Evolutionary conservation across 306 rosid species (phyloP).

Genomic region (Dryas alaskensis): DNA sequence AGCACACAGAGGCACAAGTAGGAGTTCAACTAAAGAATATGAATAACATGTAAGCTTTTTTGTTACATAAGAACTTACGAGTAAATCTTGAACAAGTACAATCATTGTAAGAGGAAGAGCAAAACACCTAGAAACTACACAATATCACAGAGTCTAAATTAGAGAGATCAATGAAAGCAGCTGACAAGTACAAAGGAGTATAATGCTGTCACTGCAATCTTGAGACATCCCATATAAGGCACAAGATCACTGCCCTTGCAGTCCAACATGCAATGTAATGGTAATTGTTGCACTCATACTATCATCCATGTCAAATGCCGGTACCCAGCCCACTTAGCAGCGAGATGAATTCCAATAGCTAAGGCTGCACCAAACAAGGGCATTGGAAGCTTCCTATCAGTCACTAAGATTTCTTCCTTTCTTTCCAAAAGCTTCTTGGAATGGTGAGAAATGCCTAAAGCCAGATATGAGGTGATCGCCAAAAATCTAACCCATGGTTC

Average conservation of each 20-base stretch:
- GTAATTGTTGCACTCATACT: constrained; percentile 32
- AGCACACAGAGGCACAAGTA: no score
- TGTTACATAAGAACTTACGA: no score
- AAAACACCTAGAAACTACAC: background rate
- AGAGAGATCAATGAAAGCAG: background rate
- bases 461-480: constrained; percentile 54
- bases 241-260: background rate
- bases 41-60: no score
- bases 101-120: background rate
- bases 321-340: constrained; percentile 91
- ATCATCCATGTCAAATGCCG: constrained; percentile 93
- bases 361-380: constrained; percentile 71
- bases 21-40: no score
- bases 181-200: background rate
- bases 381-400: constrained; percentile 48
- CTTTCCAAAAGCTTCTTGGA: constrained; percentile 44
- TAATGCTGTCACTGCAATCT: background rate
- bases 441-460: constrained; percentile 57
- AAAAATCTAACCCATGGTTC: constrained; percentile 87
- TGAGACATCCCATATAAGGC: background rate
- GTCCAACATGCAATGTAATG: no score
- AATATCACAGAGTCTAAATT: no score
- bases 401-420: constrained; percentile 39
- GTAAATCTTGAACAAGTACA: no score
- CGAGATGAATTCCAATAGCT: constrained; percentile 73